Evolutionary conservation across 441 rosid species (phyloP).

Genomic region (Gossypium laxum): DNA sequence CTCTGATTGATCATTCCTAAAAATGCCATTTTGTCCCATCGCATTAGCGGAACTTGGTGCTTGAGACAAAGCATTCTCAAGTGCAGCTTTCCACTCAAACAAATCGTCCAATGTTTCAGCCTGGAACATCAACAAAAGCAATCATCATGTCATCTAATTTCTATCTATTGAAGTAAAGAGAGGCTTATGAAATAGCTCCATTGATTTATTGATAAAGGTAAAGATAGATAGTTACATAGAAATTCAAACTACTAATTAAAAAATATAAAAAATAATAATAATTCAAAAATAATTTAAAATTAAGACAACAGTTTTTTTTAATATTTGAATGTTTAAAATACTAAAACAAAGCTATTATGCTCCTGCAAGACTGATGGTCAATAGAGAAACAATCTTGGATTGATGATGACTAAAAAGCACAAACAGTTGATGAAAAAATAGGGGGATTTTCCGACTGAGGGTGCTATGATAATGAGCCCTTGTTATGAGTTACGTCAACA

Average conservation of each 20-base stretch:
- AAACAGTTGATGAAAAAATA: neutral
- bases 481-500: neutral
- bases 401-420: neutral
- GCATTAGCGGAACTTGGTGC: constrained; percentile 74
- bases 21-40: constrained; percentile 77
- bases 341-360: neutral
- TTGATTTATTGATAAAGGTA: neutral
- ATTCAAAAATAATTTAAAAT: neutral
- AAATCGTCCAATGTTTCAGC: constrained; percentile 94
- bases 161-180: neutral
- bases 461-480: neutral
- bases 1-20: constrained; percentile 60
- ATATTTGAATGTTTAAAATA: neutral
- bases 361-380: neutral
- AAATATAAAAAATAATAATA: too few species aligned
- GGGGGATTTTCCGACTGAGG: neutral
- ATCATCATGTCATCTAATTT: neutral
- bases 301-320: neutral
- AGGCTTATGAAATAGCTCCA: neutral
- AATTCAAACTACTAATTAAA: neutral
- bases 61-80: constrained; percentile 78
- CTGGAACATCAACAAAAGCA: constrained; percentile 31
- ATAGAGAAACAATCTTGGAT: neutral
- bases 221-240: neutral
- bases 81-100: constrained; percentile 80